Conservation (phyloP, 2,329 filamentous ascomycete genomes). For the Xylaria sp. region DNA sequence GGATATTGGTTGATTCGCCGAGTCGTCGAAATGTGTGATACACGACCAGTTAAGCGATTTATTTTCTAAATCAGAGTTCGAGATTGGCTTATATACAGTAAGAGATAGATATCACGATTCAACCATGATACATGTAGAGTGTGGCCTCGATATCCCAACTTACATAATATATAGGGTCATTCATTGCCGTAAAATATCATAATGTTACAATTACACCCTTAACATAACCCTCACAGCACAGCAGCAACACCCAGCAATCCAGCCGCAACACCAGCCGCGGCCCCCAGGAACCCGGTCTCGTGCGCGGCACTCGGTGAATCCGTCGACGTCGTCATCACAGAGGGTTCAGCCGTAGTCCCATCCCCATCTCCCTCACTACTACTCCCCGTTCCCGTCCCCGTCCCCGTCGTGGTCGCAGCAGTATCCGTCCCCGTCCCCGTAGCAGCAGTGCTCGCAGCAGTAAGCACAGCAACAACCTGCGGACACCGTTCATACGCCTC, state of each 20-base stretch:
- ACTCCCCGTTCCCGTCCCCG: too few species aligned
- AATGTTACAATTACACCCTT: not conserved
- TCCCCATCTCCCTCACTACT: not conserved
- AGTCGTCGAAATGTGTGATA: not conserved
- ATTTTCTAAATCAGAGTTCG: not conserved
- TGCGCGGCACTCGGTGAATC: slow-evolving; percentile 21
- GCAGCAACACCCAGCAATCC: slow-evolving; percentile 37
- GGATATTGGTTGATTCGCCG: not conserved
- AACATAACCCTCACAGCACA: slow-evolving; percentile 24
- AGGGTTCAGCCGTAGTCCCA: slow-evolving; percentile 1
- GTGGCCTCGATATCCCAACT: not conserved
- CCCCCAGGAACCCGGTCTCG: slow-evolving; percentile 37
- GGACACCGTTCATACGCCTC: slow-evolving; percentile 40
- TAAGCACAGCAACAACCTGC: slow-evolving; percentile 31
- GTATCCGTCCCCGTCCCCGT: not conserved
- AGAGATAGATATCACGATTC: not conserved
- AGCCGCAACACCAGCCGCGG: slow-evolving; percentile 38
- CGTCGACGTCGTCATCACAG: slow-evolving; percentile 17
- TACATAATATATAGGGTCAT: not conserved
- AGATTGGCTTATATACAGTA: not conserved
- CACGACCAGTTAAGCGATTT: not conserved
- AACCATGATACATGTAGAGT: not conserved
- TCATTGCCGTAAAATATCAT: slow-evolving; percentile 1
- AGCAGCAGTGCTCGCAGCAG: slow-evolving; percentile 6
- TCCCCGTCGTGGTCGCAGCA: not conserved